These are phyloP conservation scores for Talaromyces liani DNA, from an alignment of 495 filamentous ascomycete genomes.

Conservation along the genomic window DNA sequence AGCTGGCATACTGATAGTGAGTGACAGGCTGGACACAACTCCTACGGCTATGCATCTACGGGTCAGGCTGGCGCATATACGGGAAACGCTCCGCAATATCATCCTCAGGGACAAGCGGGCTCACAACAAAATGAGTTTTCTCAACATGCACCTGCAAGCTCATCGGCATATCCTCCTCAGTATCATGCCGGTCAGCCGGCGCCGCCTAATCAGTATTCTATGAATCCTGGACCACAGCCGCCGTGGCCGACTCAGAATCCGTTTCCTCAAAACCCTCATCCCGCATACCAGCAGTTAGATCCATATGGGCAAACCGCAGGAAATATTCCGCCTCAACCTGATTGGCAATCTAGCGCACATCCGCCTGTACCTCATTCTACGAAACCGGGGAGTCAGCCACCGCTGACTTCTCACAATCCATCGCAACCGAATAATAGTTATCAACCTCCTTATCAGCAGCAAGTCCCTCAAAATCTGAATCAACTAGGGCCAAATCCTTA, in stretches of 20 bases:
- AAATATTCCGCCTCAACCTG: neutral
- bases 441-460: neutral
- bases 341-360: constrained; percentile 6
- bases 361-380: constrained; percentile 6
- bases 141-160: neutral
- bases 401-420: neutral
- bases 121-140: neutral
- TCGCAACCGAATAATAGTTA: neutral
- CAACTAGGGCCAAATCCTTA: neutral
- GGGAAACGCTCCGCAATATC: constrained; percentile 6
- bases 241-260: neutral
- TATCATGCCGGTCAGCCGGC: neutral
- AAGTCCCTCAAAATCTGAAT: neutral
- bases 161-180: neutral
- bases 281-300: neutral
- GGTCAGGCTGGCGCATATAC: constrained; percentile 1
- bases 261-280: neutral
- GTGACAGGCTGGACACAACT: neutral
- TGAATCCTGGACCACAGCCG: neutral
- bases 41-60: constrained; percentile 7
- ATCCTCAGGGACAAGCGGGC: constrained; percentile 6
- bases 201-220: neutral
- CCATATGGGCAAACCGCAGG: neutral
- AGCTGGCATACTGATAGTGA: neutral
- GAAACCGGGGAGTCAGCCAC: constrained; percentile 3